phyloP scores from a whole-genome alignment of 2,329 filamentous ascomycete species.

The Colletotrichum karsti region DNA sequence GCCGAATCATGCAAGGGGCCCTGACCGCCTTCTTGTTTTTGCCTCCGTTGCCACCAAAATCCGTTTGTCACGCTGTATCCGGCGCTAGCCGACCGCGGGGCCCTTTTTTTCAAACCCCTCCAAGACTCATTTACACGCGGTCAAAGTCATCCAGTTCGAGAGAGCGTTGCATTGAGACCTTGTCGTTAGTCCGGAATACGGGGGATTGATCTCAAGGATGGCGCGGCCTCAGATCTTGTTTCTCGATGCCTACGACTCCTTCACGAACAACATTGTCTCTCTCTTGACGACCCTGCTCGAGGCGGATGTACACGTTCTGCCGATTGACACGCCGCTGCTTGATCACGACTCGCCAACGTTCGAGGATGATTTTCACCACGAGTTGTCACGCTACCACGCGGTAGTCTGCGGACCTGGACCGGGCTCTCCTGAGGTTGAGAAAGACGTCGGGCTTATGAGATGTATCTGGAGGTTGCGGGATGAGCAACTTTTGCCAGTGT shows the following conservation, averaged over 20 bases:
- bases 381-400: constrained; percentile 75
- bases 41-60: constrained; percentile 22
- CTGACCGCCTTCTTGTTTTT: constrained; percentile 25
- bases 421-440: constrained; percentile 75
- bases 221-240: constrained; percentile 73
- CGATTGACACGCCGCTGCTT: constrained; percentile 71
- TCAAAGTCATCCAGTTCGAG: background rate
- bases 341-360: constrained; percentile 51
- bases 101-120: constrained; percentile 9
- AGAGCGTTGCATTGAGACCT: constrained; percentile 13
- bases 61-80: constrained; percentile 8
- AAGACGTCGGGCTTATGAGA: constrained; percentile 86
- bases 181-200: background rate
- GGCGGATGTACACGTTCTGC: constrained; percentile 74
- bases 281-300: constrained; percentile 76
- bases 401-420: constrained; percentile 92
- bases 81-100: constrained; percentile 22
- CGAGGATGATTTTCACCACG: constrained; percentile 53
- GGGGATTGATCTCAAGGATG: constrained; percentile 33
- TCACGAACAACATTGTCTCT: constrained; percentile 92
- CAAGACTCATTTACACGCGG: constrained; percentile 9
- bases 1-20: constrained; percentile 15
- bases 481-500: constrained; percentile 72
- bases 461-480: constrained; percentile 76
- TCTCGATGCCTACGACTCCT: constrained; percentile 96